These are phyloP conservation scores for Citeromyces matritensis DNA, from an alignment of 805 yeast species.

Conservation along the genomic window DNA sequence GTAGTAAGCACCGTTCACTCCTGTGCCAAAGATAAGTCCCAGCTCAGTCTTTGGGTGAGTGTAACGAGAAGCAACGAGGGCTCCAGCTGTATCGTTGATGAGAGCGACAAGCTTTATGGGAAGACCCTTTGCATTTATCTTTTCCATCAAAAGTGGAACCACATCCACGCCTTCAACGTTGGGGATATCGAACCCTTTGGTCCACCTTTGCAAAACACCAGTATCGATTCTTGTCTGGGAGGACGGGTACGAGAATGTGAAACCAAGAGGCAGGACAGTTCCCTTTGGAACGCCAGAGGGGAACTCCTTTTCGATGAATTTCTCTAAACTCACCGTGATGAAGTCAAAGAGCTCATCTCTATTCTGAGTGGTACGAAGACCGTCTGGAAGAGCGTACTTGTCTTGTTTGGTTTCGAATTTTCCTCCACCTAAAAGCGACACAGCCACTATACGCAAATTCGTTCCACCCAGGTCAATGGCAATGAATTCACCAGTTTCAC, in stretches of 20 bases:
- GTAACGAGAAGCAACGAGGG: conserved; percentile 91
- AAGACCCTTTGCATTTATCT: conserved; percentile 47
- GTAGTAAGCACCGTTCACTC: conserved; percentile 96
- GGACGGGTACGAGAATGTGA: conserved; percentile 92
- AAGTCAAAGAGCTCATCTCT: conserved; percentile 73
- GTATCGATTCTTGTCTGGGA: conserved; percentile 68
- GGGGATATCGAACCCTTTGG: conserved; percentile 93
- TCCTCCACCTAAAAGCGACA: conserved; percentile 49
- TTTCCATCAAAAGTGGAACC: conserved; percentile 76
- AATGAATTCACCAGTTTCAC: conserved; percentile 41
- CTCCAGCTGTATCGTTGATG: conserved; percentile 96
- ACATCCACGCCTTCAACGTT: conserved; percentile 94
- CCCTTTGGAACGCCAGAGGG: conserved; percentile 50
- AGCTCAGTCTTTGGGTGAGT: conserved; percentile 81
- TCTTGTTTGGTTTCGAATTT: conserved; percentile 81
- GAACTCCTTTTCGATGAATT: conserved; percentile 50
- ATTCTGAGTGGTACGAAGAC: conserved; percentile 64
- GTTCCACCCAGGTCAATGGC: conserved; percentile 54
- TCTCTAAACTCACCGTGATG: conserved; percentile 73
- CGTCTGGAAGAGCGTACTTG: conserved; percentile 68
- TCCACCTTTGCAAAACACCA: conserved; percentile 94
- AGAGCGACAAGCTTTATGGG: conserved; percentile 88
- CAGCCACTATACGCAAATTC: conserved; percentile 41
- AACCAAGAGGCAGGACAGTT: conserved; percentile 66
- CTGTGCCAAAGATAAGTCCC: conserved; percentile 98